Base-by-base conservation (phyloP, 2,329 filamentous ascomycete species). In the Ramularia endophylla region DNA sequence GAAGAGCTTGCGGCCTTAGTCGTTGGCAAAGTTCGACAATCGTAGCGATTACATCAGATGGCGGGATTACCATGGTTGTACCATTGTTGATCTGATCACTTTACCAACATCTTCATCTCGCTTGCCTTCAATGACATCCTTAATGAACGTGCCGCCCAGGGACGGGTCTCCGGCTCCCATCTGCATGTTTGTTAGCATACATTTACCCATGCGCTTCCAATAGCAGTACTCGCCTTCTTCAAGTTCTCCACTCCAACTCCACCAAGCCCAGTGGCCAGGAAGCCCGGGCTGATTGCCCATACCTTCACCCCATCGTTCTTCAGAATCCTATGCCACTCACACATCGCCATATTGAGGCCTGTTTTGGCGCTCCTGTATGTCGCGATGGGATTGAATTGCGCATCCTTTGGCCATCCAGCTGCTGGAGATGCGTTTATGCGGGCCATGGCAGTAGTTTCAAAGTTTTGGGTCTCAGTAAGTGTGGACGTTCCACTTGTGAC, bases 321-420 rank as follows among this genome's bases (percentile, higher is more conserved):
- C 41, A 70, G 48, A 9, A 59, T 50, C 20, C 61, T 58, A 25
- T 58, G 46, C 71, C 72, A 78, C 11, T 71, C 64, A 34, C 73
- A 47, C 64, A 71, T 70, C 49, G 72, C 27, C 60, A 74, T 75
- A 28, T 71, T 74, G 48, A 74, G 38, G 1, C 65, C 72, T 4
- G 65, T 61, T 56, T 74, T 74, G 20, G 59, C 61, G 39, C 56
- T 56, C 7, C 68, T 61, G 41, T 73, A 72, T 9, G 58, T 56
- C 1, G 54, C 54, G 5, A 64, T 51, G n/a, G n/a, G n/a, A 16
- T 56, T 54, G 4, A 46, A 33, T 7, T 41, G 33, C 0, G 43
- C 28, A 3, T 50, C 47, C 54, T 74, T 74, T 1, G 72, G 72
- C 71, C 73, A 76, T 1, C 72, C 71, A 4, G 60, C 59, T 2